Percentiles rank a stretch among this genome's conserved stretches.
Evolutionary conservation across 176 grass and related monocot species (phyloP).

Genomic region (Secale cereale): DNA sequence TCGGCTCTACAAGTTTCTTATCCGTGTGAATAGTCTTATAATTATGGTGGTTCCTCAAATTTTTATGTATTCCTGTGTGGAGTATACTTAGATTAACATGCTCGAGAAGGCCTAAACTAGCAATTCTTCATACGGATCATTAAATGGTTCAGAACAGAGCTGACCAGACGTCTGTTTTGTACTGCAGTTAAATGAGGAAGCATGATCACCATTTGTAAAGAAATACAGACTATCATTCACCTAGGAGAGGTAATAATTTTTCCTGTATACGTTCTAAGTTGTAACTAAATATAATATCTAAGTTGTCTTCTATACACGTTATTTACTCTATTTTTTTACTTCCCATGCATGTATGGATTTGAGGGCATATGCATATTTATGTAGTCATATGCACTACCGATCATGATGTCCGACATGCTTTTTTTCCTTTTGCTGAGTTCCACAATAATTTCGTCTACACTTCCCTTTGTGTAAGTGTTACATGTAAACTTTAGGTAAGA

Average conservation of each 20-base stretch:
- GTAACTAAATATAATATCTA: neutral
- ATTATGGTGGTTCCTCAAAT: neutral
- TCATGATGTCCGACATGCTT: no score
- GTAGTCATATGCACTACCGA: no score
- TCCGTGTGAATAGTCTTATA: neutral
- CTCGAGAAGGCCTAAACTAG: neutral
- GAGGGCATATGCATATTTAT: no score
- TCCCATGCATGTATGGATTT: no score
- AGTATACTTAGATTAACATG: neutral
- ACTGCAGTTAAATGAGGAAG: constrained; percentile 76
- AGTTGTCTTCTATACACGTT: neutral
- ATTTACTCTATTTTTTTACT: neutral
- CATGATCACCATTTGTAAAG: constrained; percentile 76
- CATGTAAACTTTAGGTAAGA: no score
- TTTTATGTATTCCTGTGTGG: neutral
- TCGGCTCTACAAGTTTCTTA: neutral
- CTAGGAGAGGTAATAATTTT: constrained; percentile 63
- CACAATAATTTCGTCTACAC: no score
- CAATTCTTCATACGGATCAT: neutral
- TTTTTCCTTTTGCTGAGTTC: no score
- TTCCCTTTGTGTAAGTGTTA: no score
- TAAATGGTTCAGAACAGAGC: neutral
- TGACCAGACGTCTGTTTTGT: neutral
- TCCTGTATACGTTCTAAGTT: neutral
- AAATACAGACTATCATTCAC: constrained; percentile 92